Evolutionary conservation across 208 protist species (phyloP), one percentile per base, ranked within the genome.

Genomic region (Wallacemonas sp.): DNA sequence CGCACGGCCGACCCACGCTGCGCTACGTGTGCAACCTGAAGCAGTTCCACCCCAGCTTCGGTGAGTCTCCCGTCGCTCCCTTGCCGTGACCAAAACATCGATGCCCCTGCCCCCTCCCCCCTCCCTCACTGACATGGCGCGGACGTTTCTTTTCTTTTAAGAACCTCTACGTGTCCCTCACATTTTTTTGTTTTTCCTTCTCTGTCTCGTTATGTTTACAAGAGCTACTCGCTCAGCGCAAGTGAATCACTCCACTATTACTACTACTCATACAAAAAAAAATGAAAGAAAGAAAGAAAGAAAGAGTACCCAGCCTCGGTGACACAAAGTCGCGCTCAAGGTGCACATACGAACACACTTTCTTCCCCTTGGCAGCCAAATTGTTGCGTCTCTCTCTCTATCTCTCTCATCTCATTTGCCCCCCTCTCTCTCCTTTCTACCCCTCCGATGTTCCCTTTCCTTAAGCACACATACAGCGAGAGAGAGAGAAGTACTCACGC

Each of bases 1-100:
- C 96, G n/a, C 96, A 98, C 70, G 96, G 96, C 23, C 76, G 96
- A 22, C 94, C 95, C 3, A 98, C 94, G 12, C 61, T 97, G 50
- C 82, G 93, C 32, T 78, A 91, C 50, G 61, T 94, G 16, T 62
- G 74, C 22, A 84, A 70, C 44, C 61, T 93, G 1, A 61, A 65
- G 3, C 48, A 72, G n/a, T 57, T 78, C 22, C 54, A 48, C n/a
- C 52, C 52, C 3, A 59, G 39, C 32, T 12, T 39, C 18, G 14
- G 4, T 29, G 20, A 16, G 26, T 46, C 16, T 1, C 18, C 62
- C 3, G 8, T 50, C 48, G 29, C 50, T 32, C 14, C 52, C n/a
- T 33, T 10, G 2, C 4, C 18, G 11, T 48, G 44, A 48, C 4
- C 18, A 23, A 20, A 7, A 14, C 7, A 42, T 42, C 38, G 38